Evolutionary conservation across 306 rosid species (phyloP).

Genomic region (Cucumis hystrix): DNA sequence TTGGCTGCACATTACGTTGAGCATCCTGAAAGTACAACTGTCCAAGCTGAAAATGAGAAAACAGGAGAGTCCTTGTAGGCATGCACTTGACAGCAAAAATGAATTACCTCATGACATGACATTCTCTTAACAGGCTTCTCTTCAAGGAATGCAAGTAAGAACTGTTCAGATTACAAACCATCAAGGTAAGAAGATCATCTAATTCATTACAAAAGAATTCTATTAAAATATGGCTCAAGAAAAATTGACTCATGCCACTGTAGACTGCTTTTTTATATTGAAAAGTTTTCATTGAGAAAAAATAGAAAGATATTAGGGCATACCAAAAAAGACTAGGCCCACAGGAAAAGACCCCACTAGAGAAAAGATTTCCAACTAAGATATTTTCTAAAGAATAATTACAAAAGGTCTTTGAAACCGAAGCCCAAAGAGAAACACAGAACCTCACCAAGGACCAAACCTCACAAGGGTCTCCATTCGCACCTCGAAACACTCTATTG

Average conservation of each 20-base stretch:
- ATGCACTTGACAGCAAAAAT: not conserved
- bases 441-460: no score
- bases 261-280: not conserved
- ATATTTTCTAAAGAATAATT: no score
- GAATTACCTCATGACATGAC: conserved; percentile 41
- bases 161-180: conserved; percentile 39
- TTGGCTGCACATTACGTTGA: conserved; percentile 35
- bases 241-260: not conserved
- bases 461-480: no score
- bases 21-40: conserved; percentile 33
- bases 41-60: conserved; percentile 1
- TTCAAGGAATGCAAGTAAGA: conserved; percentile 37
- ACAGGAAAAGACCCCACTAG: no score
- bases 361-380: no score
- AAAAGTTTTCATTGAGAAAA: no score
- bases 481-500: no score
- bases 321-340: no score
- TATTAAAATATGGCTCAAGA: not conserved
- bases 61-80: not conserved
- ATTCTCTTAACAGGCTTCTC: conserved; percentile 33
- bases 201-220: not conserved
- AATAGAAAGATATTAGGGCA: no score
- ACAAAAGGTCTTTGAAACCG: no score
- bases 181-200: not conserved
- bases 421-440: no score